These are phyloP conservation scores for Penicillium nordicum DNA, from an alignment of 2,329 filamentous ascomycete genomes.

Conservation along the genomic window DNA sequence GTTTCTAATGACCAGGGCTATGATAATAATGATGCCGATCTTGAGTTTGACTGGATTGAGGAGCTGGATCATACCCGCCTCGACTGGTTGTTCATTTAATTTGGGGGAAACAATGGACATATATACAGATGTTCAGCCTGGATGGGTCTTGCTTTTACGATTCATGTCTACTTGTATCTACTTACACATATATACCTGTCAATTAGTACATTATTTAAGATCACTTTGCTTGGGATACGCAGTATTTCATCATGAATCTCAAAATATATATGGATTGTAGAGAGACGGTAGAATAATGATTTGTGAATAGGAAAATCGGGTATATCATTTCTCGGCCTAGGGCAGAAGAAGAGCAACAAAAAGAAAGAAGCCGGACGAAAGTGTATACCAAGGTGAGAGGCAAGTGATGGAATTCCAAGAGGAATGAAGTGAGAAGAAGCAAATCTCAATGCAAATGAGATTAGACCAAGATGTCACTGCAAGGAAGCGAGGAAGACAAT, in stretches of 20 bases:
- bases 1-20: conserved; percentile 4
- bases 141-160: background rate
- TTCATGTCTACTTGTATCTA: background rate
- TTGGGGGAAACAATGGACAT: background rate
- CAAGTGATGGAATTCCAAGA: conserved; percentile 1
- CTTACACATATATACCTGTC: background rate
- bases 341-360: conserved; percentile 3
- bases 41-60: conserved; percentile 41
- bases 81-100: conserved; percentile 43
- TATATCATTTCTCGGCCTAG: conserved; percentile 21
- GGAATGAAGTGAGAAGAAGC: background rate
- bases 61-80: conserved; percentile 39
- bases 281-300: background rate
- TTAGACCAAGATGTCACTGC: background rate
- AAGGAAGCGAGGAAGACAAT: background rate
- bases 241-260: background rate
- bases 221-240: background rate
- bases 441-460: conserved; percentile 12
- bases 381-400: conserved; percentile 4
- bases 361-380: background rate
- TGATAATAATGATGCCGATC: conserved; percentile 27
- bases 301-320: conserved; percentile 8
- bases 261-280: background rate
- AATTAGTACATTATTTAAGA: background rate
- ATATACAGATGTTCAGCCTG: background rate